Percentiles rank a stretch among this genome's conserved stretches.
Conservation (phyloP, 192 early-diverging fungal species). For the Phlyctochytrium planicorne region DNA sequence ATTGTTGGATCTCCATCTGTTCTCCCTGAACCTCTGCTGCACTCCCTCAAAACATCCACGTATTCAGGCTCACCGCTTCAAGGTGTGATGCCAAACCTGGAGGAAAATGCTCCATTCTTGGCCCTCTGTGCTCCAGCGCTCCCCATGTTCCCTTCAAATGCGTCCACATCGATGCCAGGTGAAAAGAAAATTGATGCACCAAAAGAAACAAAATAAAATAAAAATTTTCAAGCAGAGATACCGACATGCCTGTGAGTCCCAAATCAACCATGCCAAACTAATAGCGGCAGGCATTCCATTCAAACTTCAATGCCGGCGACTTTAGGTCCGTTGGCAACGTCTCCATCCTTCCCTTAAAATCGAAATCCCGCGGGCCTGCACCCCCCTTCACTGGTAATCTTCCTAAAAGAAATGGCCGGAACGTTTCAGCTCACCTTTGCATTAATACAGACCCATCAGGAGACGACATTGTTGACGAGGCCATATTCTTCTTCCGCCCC, state of each 20-base stretch:
- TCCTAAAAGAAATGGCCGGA: background rate
- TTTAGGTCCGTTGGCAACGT: slow-evolving; percentile 77
- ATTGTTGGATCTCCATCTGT: background rate
- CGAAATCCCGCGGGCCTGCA: slow-evolving; percentile 82
- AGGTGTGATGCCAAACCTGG: background rate
- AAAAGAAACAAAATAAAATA: background rate
- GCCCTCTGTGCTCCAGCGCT: slow-evolving; percentile 6
- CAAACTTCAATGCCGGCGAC: slow-evolving; percentile 67
- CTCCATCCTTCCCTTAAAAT: slow-evolving; percentile 85
- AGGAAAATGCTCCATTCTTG: background rate
- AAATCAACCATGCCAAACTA: background rate
- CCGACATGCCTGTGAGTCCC: background rate
- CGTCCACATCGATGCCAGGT: background rate
- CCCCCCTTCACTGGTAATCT: slow-evolving; percentile 49
- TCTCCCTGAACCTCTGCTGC: background rate
- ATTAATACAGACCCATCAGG: slow-evolving; percentile 27
- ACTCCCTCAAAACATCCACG: background rate
- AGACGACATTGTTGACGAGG: slow-evolving; percentile 94
- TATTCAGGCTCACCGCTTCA: background rate
- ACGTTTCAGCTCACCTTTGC: background rate
- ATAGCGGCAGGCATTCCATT: slow-evolving; percentile 76
- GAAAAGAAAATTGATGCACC: background rate
- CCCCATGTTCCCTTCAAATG: background rate
- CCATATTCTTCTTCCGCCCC: slow-evolving; percentile 89
- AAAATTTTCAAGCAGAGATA: background rate